Percentiles rank a stretch among this genome's conserved stretches.
These are phyloP conservation scores for Lenwebbia sp. DNA, from an alignment of 345 rosid species.

Conservation along the genomic window DNA sequence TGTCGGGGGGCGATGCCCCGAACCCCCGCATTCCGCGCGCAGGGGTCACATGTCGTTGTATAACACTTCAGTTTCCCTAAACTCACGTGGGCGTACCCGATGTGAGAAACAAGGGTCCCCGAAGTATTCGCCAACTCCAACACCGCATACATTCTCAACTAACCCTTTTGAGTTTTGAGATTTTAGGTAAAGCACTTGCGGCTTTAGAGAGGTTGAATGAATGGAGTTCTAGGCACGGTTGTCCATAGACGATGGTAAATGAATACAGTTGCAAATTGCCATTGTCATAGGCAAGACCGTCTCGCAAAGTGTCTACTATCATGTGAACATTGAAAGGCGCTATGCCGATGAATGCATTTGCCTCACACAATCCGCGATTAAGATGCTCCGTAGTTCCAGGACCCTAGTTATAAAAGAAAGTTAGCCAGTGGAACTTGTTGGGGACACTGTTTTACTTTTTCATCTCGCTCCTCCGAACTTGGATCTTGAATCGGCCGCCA, in stretches of 20 bases:
- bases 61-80: too few relatives aligned
- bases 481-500: background rate
- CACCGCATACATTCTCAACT: too few relatives aligned
- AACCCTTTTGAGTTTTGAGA: background rate
- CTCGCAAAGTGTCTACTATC: background rate
- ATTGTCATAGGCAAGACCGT: background rate
- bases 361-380: background rate
- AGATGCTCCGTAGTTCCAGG: background rate
- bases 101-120: too few relatives aligned
- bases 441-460: background rate
- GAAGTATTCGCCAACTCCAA: too few relatives aligned
- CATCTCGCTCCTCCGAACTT: background rate
- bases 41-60: too few relatives aligned
- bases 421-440: background rate
- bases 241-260: background rate
- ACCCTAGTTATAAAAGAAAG: background rate
- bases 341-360: background rate
- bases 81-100: too few relatives aligned
- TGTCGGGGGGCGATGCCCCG: too few relatives aligned
- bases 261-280: background rate
- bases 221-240: background rate
- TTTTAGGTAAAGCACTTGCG: background rate
- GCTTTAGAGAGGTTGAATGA: background rate
- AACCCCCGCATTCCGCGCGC: too few relatives aligned
- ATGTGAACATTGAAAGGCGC: background rate